These are phyloP conservation scores for Xylaria sp. DNA, from an alignment of 2,329 filamentous ascomycete genomes.

Conservation along the genomic window DNA sequence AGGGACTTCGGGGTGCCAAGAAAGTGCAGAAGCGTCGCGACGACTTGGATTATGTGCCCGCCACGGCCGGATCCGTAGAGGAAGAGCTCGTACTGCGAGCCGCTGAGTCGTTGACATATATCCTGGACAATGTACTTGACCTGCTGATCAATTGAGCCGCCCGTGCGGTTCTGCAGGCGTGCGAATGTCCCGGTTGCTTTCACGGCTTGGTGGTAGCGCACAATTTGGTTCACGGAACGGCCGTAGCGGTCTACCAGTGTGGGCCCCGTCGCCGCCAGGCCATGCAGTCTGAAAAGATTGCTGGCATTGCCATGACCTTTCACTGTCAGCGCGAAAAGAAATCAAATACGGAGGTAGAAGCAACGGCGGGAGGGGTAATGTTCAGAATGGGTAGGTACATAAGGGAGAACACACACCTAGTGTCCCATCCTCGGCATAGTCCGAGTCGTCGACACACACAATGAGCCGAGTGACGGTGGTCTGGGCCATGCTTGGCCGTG, in stretches of 20 bases:
- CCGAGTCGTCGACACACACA: constrained; percentile 21
- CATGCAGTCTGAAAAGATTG: constrained; percentile 16
- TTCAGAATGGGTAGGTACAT: neutral
- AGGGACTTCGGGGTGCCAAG: constrained; percentile 15
- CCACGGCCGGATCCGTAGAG: constrained; percentile 19
- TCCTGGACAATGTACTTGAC: constrained; percentile 18
- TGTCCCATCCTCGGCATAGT: constrained; percentile 20
- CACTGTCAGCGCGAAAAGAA: neutral
- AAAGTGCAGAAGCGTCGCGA: constrained; percentile 18
- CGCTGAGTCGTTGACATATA: neutral
- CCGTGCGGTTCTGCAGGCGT: constrained; percentile 3
- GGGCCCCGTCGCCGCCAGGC: constrained; percentile 7
- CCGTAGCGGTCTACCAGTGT: neutral
- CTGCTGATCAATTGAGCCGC: constrained; percentile 16
- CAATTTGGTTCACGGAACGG: constrained; percentile 6
- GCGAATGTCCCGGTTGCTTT: neutral
- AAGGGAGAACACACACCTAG: constrained; percentile 4
- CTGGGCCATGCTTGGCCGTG: constrained; percentile 2
- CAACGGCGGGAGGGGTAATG: neutral
- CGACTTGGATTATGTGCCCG: constrained; percentile 12
- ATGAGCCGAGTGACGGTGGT: constrained; percentile 6
- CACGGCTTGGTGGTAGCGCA: constrained; percentile 14
- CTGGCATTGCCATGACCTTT: constrained; percentile 19
- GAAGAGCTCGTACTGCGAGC: constrained; percentile 9
- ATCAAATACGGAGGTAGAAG: no score